Conservation (phyloP, 2,329 filamentous ascomycete genomes). For the Cercospora sp. region DNA sequence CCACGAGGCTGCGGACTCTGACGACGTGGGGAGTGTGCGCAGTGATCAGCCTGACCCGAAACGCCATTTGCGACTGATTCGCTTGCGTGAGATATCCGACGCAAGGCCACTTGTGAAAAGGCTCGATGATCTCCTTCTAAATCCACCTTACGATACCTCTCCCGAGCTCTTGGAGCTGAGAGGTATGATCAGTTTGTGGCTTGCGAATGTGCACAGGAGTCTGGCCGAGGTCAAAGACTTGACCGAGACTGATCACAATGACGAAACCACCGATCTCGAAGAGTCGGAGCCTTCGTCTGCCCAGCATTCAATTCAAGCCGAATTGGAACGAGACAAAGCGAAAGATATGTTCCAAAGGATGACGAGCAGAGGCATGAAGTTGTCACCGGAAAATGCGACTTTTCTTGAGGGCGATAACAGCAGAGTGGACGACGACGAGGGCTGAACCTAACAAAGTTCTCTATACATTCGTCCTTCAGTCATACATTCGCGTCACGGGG, state of each 20-base stretch:
- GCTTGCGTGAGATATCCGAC: constrained; percentile 51
- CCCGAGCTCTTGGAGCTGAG: constrained; percentile 67
- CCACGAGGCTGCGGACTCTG: constrained; percentile 9
- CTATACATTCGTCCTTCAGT: neutral
- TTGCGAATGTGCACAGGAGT: constrained; percentile 62
- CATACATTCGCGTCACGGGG: neutral
- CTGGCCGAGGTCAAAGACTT: constrained; percentile 3
- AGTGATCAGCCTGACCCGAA: constrained; percentile 30
- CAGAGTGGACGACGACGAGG: neutral
- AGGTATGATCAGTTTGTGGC: constrained; percentile 72
- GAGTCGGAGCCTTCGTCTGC: constrained; percentile 1
- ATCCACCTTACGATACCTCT: constrained; percentile 69
- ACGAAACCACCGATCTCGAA: neutral
- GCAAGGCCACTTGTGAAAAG: constrained; percentile 64
- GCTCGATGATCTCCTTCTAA: constrained; percentile 70
- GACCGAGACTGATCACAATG: neutral
- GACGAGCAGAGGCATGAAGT: constrained; percentile 8
- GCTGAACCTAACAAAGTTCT: neutral
- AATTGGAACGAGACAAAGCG: constrained; percentile 18
- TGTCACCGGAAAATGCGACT: constrained; percentile 15
- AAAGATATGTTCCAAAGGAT: constrained; percentile 19
- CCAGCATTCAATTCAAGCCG: constrained; percentile 15
- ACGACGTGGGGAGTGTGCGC: neutral
- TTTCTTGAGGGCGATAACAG: constrained; percentile 16
- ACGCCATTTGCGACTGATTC: constrained; percentile 26